These are phyloP conservation scores for Thuja plicata DNA, from an alignment of 83 land plant genomes.

Conservation along the genomic window DNA sequence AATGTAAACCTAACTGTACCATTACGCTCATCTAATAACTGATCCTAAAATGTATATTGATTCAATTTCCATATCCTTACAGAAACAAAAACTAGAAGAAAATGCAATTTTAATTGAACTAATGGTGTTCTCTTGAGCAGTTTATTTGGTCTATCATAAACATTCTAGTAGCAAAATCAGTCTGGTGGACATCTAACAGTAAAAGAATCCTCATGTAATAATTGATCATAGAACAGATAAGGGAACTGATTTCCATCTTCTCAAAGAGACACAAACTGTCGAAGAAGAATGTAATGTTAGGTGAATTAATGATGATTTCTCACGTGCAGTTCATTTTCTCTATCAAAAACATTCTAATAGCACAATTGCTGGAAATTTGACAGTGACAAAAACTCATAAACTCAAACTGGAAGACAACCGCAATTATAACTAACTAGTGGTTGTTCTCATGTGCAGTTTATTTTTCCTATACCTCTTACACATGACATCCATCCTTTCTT, in stretches of 20 bases:
- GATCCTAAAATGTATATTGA: not conserved
- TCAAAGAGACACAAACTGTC: not conserved
- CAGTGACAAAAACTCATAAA: not conserved
- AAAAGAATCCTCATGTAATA: slow-evolving; percentile 2
- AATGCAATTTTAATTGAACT: not conserved
- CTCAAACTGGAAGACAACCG: not conserved
- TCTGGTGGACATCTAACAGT: not conserved
- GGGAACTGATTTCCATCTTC: not conserved
- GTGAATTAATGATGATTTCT: not conserved
- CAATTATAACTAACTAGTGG: not conserved
- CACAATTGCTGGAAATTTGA: not conserved
- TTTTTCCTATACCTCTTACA: not conserved
- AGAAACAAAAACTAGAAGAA: not conserved
- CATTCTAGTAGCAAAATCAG: not conserved
- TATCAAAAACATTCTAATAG: not conserved
- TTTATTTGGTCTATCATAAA: not conserved
- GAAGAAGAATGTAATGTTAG: not conserved
- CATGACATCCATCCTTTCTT: not conserved
- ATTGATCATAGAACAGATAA: not conserved
- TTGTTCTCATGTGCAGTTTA: not conserved
- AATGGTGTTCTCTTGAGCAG: not conserved
- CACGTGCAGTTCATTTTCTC: not conserved
- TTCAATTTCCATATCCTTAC: slow-evolving; percentile 1
- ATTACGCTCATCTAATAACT: slow-evolving; percentile 7
- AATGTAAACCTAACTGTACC: not conserved